phyloP scores from a whole-genome alignment of 2,329 filamentous ascomycete species.

The Cladosporium sphaerospermum region DNA sequence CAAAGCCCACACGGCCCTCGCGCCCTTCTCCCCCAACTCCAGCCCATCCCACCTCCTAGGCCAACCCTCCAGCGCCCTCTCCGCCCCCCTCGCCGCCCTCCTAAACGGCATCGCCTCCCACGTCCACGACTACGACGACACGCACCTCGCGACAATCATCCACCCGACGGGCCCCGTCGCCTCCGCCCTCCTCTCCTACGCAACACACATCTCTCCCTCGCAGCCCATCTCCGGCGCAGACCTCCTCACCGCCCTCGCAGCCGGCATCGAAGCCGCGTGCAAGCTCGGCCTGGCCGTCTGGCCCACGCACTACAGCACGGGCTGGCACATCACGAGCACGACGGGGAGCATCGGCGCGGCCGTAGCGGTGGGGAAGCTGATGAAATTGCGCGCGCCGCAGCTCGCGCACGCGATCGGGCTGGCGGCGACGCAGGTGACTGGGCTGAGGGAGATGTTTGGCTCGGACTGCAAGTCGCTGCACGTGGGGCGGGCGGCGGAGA shows the following conservation, averaged over 20 bases:
- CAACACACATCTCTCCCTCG: slow-evolving; percentile 31
- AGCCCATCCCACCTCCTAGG: slow-evolving; percentile 34
- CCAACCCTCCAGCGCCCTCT: slow-evolving; percentile 31
- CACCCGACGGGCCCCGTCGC: slow-evolving; percentile 50
- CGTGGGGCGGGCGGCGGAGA: slow-evolving; percentile 48
- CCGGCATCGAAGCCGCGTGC: slow-evolving; percentile 48
- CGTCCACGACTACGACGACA: slow-evolving; percentile 53
- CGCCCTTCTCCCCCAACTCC: slow-evolving; percentile 33
- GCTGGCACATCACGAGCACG: slow-evolving; percentile 52
- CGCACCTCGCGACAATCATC: slow-evolving; percentile 51
- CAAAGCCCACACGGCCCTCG: slow-evolving; percentile 33
- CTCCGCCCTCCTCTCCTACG: slow-evolving; percentile 44
- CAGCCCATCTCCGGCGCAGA: slow-evolving; percentile 38
- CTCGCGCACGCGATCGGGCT: slow-evolving; percentile 48
- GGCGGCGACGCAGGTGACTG: slow-evolving; percentile 48
- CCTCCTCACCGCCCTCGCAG: slow-evolving; percentile 47
- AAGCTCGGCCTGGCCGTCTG: slow-evolving; percentile 48
- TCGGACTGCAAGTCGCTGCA: slow-evolving; percentile 53
- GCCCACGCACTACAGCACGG: slow-evolving; percentile 50
- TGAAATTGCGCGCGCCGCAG: slow-evolving; percentile 35
- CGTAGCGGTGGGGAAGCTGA: slow-evolving; percentile 45
- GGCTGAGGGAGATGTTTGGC: slow-evolving; percentile 51
- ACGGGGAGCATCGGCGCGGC: slow-evolving; percentile 49
- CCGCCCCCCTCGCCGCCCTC: slow-evolving; percentile 46
- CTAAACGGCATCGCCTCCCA: slow-evolving; percentile 52